phyloP scores from a whole-genome alignment of 139 green algal genomes.

The Chlorella ohadii region DNA sequence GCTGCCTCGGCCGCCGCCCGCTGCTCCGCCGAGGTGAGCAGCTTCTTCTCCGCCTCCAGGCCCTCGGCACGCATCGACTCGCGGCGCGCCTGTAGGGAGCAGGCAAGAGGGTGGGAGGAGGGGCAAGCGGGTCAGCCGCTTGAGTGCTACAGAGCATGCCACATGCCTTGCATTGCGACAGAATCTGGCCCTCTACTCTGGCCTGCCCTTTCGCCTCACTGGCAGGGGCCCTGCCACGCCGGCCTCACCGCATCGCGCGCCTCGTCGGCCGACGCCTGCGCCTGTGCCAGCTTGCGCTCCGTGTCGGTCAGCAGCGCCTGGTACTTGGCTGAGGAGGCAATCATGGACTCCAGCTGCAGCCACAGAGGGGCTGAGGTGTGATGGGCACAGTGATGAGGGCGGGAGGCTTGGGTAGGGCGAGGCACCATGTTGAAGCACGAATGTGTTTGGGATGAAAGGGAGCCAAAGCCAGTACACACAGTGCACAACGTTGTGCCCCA shows the following conservation, averaged over 20 bases:
- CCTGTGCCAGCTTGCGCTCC: slow-evolving; percentile 42
- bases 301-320: slow-evolving; percentile 54
- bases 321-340: slow-evolving; percentile 46
- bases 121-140: too few species aligned
- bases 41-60: slow-evolving; percentile 54
- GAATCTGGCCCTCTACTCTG: too few species aligned
- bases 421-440: too few species aligned
- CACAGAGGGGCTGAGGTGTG: too few species aligned
- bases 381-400: background rate
- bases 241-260: slow-evolving; percentile 27
- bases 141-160: too few species aligned
- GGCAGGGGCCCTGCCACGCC: too few species aligned
- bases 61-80: slow-evolving; percentile 32
- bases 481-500: too few species aligned
- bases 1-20: slow-evolving; percentile 33
- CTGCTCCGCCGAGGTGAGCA: slow-evolving; percentile 50
- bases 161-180: too few species aligned
- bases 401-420: too few species aligned
- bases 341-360: slow-evolving; percentile 41
- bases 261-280: slow-evolving; percentile 42
- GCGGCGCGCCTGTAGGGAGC: slow-evolving; percentile 17
- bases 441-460: too few species aligned
- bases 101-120: background rate
- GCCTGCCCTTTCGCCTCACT: too few species aligned
- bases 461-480: too few species aligned